Base-by-base conservation (phyloP, 805 yeast species). In the Ogataea nonfermentans region DNA sequence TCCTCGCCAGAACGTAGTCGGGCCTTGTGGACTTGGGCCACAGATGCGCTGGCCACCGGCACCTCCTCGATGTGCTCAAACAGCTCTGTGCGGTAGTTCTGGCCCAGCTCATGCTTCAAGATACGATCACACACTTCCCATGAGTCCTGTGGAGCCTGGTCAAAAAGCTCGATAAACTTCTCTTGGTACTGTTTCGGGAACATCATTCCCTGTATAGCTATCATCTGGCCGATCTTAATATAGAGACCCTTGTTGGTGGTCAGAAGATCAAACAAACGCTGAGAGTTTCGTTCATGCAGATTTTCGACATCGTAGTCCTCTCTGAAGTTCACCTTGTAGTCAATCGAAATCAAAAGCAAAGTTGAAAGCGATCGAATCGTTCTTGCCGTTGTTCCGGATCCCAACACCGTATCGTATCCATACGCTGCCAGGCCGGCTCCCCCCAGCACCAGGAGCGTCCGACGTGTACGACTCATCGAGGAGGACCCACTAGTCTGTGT, bases 161-260 rank as follows among this genome's bases (percentile, higher is more conserved):
- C 93, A 51, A 81, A 84, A 34, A 84, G 61, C 41, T 64, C 59
- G 10, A 70, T 65, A 53, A 84, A 79, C 51, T 74, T 62, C 28
- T 66, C 70, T 48, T 79, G 86, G 59, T 67, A 83, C 14, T 78
- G 81, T 24, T 66, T 59, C 2, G 95, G 95, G 47, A 84, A 75
- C 52, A 81, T 67, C 19, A 72, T 62, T 1, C 87, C 79, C 56
- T 85, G 93, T 53, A 84, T 78, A 2, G 93, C 91, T 32, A 84
- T 71, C 36, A 85, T 81, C 67, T 84, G 93, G 16, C 93, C 95
- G 49, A 82, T 60, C 57, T 84, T 84, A 57, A 85, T 79, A 55
- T 82, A 85, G 13, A 85, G 66, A 2, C 84, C 84, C 47, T 71
- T 74, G 53, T 78, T 78, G 9, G 53, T 53, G 25, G 58, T 55